Evolutionary conservation across 192 early-diverging fungal species (phyloP), one percentile per base, ranked within the genome.

Genomic region (Coemansia sp.): DNA sequence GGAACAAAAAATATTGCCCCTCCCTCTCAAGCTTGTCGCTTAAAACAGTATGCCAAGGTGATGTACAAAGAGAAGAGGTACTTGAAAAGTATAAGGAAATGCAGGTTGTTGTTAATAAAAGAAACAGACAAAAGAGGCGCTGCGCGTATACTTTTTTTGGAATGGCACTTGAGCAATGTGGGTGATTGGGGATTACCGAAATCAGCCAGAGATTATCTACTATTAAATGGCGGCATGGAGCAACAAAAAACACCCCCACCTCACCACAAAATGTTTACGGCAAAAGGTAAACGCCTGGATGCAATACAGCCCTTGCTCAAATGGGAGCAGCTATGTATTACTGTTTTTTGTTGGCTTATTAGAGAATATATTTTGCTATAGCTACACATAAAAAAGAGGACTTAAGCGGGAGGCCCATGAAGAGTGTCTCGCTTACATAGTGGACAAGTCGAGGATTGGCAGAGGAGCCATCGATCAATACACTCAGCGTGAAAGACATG

Each of bases 381-480:
- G 16, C 36, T 20, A 59, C n/a, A n/a, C 5, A 23, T 38, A 38
- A 59, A 24, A 5, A 18, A 20, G 10, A 37, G 9, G 11, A 59
- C n/a, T 45, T 20, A 45, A 20, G 20, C 43, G 1, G 46, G 48
- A 1, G 26, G 31, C 3, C 46, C 39, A 58, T 8, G 33, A 23
- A 67, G 64, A 1, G 76, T 80, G 58, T 83, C 82, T 20, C 70
- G 62, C 31, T 78, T 82, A 35, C 84, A 85, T 13, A 83, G 38
- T 13, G 84, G 84, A 55, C 84, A 85, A 20, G 70, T 66, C 7
- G 79, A 75, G 6, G 76, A 74, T 38, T 85, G 78, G 53, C 51
- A 63, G 2, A 76, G 55, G 21, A 85, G 74, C 84, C 84, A 85
- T 39, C 70, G 70, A 40, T 85, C 84, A 36, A 85, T 74, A 36